Conservation (phyloP, 495 filamentous ascomycete species). For the Cercophora scortea region DNA sequence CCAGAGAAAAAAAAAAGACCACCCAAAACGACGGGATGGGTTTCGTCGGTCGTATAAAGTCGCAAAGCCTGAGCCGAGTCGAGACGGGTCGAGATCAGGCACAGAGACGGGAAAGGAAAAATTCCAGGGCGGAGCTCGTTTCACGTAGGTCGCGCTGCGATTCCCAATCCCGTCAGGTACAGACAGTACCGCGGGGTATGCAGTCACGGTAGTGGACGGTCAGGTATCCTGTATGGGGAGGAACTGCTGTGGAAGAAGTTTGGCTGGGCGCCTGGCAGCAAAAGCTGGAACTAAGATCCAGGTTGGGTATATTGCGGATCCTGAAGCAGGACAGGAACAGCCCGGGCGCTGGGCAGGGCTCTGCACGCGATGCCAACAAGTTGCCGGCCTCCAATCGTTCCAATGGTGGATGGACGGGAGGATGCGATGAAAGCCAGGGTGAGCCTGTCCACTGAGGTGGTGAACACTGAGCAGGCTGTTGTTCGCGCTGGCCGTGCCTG, state of each 20-base stretch:
- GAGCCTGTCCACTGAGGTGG: too few species aligned
- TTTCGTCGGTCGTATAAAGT: background rate
- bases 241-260: background rate
- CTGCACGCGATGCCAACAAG: conserved; percentile 3
- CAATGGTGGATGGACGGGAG: too few species aligned
- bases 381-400: too few species aligned
- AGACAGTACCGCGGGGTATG: background rate
- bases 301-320: conserved; percentile 18
- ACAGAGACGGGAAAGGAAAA: background rate
- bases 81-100: background rate
- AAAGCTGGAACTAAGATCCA: conserved; percentile 14
- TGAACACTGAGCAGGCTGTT: too few species aligned
- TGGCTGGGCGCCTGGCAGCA: background rate
- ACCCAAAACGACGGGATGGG: too few species aligned
- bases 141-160: conserved; percentile 9
- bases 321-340: background rate
- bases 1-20: too few species aligned
- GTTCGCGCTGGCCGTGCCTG: background rate
- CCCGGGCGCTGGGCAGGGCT: too few species aligned
- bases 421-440: too few species aligned
- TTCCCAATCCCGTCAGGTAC: background rate
- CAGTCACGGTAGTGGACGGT: too few species aligned
- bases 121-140: conserved; percentile 12
- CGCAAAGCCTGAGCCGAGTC: background rate
- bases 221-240: too few species aligned